These are phyloP conservation scores for Phytopythium oedochilum DNA, from an alignment of 352 stramenopile genomes.

Conservation along the genomic window DNA sequence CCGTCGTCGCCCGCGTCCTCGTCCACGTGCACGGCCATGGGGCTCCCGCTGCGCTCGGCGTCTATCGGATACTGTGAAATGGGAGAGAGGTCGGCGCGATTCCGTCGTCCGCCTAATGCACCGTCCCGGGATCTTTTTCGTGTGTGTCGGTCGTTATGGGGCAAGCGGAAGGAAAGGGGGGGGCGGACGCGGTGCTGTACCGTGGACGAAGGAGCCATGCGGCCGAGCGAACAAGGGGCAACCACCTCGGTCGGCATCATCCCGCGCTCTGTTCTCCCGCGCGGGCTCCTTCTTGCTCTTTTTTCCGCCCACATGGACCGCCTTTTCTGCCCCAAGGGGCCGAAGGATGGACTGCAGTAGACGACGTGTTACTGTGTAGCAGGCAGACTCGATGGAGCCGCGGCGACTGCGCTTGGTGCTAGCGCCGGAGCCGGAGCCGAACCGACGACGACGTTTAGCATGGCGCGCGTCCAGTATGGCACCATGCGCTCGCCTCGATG, in stretches of 20 bases:
- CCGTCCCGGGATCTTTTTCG: background rate
- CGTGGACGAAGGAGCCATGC: background rate
- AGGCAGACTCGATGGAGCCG: no score
- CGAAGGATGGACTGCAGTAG: no score
- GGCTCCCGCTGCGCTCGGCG: background rate
- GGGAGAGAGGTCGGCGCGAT: no score
- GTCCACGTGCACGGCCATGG: constrained; percentile 5
- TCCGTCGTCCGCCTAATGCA: background rate
- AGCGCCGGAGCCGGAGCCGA: no score
- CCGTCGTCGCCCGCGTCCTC: constrained; percentile 4
- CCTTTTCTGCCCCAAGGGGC: background rate
- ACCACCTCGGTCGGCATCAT: background rate
- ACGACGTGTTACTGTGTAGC: no score
- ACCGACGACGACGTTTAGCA: no score
- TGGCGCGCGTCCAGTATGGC: no score
- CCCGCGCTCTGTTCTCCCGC: background rate
- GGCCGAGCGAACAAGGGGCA: constrained; percentile 1
- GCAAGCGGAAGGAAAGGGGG: no score
- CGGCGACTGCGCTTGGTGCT: no score
- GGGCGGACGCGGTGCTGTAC: background rate
- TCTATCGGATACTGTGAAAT: no score
- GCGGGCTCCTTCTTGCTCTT: constrained; percentile 6
- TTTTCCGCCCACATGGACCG: constrained; percentile 1
- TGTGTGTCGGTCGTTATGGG: background rate
- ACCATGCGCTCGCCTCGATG: no score